phyloP scores from a whole-genome alignment of 495 filamentous ascomycete genomes.

The Baudoinia panamericana region DNA sequence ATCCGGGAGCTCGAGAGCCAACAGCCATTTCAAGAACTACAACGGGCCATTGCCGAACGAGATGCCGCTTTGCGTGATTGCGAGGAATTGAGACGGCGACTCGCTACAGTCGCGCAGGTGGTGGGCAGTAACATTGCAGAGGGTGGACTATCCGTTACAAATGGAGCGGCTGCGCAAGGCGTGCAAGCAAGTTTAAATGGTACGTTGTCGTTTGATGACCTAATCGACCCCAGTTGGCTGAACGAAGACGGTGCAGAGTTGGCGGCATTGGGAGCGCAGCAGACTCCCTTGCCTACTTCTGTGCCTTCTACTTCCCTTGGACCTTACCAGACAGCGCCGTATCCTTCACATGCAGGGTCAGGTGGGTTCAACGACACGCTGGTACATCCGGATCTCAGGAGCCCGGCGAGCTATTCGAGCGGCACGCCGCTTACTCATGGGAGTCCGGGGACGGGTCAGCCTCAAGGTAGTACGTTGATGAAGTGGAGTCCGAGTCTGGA shows the following conservation, averaged over 20 bases:
- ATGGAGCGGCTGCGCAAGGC: not conserved
- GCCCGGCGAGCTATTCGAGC: constrained; percentile 1
- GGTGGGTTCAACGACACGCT: constrained; percentile 6
- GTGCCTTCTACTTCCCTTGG: not conserved
- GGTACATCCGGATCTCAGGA: constrained; percentile 11
- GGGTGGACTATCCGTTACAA: not conserved
- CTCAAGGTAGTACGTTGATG: not conserved
- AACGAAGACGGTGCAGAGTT: constrained; percentile 13
- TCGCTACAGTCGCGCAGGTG: constrained; percentile 37
- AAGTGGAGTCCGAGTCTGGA: too few species aligned
- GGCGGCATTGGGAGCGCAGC: constrained; percentile 19
- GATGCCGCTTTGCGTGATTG: constrained; percentile 50
- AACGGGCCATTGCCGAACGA: constrained; percentile 35
- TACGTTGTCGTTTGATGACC: constrained; percentile 15
- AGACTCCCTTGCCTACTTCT: constrained; percentile 12
- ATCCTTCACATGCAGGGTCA: not conserved
- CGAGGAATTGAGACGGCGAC: constrained; percentile 47
- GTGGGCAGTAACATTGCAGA: not conserved
- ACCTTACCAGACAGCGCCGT: not conserved
- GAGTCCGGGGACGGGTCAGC: not conserved
- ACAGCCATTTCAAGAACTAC: constrained; percentile 68
- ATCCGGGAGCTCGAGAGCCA: constrained; percentile 36
- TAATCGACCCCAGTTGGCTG: constrained; percentile 12
- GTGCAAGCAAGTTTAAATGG: constrained; percentile 11
- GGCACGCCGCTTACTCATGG: not conserved